Percentiles rank a stretch among this genome's conserved stretches.
Evolutionary conservation across 2,329 filamentous ascomycete species (phyloP).

Genomic region (Myriosclerotinia scirpicola): DNA sequence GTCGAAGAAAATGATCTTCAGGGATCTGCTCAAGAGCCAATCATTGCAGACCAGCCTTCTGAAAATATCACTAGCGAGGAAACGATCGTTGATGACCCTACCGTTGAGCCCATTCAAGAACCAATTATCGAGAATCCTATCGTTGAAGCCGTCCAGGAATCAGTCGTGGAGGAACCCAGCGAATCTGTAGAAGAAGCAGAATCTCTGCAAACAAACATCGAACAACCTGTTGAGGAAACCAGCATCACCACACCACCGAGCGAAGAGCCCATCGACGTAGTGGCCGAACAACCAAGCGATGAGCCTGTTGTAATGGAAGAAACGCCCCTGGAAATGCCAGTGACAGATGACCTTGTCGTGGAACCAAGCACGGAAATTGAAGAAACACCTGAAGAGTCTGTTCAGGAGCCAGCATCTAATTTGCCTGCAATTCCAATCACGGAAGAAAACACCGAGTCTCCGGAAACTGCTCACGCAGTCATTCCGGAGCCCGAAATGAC

Average conservation of each 20-base stretch:
- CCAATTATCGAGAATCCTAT: not conserved
- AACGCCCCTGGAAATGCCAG: not conserved
- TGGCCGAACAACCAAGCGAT: not conserved
- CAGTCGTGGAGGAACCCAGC: not conserved
- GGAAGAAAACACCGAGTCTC: not conserved
- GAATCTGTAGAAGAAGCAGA: not conserved
- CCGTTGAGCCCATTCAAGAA: not conserved
- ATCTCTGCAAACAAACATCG: not conserved
- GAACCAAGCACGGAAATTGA: not conserved
- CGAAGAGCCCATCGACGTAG: not conserved
- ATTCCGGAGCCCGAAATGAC: not conserved
- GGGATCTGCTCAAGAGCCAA: not conserved
- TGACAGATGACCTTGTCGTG: not conserved
- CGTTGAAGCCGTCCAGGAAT: not conserved
- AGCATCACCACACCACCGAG: not conserved
- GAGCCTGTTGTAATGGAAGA: not conserved
- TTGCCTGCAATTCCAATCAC: not conserved
- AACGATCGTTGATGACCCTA: not conserved
- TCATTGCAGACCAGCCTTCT: not conserved
- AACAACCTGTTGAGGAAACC: not conserved
- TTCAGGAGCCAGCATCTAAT: not conserved
- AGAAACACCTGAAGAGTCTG: not conserved
- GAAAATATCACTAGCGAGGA: not conserved
- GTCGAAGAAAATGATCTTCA: not conserved
- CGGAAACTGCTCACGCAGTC: slow-evolving; percentile 5